A percentile compares a stretch with the other conserved stretches of the same genome.
Conservation (phyloP, 805 yeast genomes). For the Candida vartiovaarae region DNA sequence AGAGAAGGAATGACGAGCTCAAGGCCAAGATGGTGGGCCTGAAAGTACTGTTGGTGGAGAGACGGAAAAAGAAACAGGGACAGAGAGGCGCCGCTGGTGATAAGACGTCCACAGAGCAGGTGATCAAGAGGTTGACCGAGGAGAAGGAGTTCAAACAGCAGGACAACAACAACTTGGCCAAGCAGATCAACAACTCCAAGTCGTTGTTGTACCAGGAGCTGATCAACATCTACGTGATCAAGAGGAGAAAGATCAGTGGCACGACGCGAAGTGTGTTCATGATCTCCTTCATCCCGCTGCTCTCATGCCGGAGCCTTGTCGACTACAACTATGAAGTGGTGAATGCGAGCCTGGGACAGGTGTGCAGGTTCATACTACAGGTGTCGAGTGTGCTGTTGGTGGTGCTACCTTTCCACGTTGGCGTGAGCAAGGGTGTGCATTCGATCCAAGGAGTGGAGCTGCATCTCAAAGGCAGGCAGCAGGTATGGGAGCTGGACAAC, state of each 20-base stretch:
- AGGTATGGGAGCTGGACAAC: conserved; percentile 12
- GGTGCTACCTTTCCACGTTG: conserved; percentile 11
- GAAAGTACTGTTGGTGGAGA: not conserved
- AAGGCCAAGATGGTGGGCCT: not conserved
- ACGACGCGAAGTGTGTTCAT: conserved; percentile 8
- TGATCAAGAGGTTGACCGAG: not conserved
- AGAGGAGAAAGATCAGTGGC: conserved; percentile 13
- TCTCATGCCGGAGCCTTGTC: conserved; percentile 11
- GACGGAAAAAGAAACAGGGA: not conserved
- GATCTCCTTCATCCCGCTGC: conserved; percentile 19
- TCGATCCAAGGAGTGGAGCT: not conserved
- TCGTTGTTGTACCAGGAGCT: conserved; percentile 21
- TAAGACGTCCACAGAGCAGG: not conserved
- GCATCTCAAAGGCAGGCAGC: not conserved
- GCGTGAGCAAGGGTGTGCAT: not conserved
- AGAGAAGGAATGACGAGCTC: not conserved
- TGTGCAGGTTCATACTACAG: conserved; percentile 14
- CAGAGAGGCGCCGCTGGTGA: not conserved
- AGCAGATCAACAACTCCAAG: conserved; percentile 19
- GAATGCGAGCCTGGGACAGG: conserved; percentile 13
- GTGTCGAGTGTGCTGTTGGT: conserved; percentile 12
- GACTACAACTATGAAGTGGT: conserved; percentile 15
- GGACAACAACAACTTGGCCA: conserved; percentile 12
- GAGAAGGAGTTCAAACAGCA: conserved; percentile 5
- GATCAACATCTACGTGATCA: conserved; percentile 15